phyloP scores from a whole-genome alignment of 1,284 basidiomycete species.

The Apiotrichum sp. region DNA sequence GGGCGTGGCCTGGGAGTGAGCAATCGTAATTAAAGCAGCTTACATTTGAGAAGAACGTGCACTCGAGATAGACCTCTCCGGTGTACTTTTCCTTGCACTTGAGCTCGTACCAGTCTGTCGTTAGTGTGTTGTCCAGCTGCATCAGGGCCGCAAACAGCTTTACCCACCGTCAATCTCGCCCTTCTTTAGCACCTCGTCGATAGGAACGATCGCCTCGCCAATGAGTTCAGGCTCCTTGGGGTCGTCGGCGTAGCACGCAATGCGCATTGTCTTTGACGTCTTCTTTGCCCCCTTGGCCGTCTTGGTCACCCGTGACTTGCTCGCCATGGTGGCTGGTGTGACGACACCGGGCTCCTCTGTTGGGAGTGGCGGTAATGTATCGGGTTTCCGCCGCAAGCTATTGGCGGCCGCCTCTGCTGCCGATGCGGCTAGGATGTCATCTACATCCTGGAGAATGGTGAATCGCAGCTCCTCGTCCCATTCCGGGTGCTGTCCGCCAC shows the following conservation, averaged over 20 bases:
- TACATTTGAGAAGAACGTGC: slow-evolving; percentile 94
- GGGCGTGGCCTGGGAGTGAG: slow-evolving; percentile 27
- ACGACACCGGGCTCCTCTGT: slow-evolving; percentile 26
- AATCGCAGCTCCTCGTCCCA: slow-evolving; percentile 99
- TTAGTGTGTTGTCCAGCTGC: background rate
- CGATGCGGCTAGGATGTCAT: slow-evolving; percentile 57
- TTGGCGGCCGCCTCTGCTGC: slow-evolving; percentile 47
- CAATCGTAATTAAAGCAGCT: slow-evolving; percentile 41
- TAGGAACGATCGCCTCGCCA: slow-evolving; percentile 79
- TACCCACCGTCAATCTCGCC: slow-evolving; percentile 86
- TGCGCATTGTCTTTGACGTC: slow-evolving; percentile 60
- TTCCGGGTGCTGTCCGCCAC: slow-evolving; percentile 94
- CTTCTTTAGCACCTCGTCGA: slow-evolving; percentile 83
- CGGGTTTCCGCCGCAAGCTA: slow-evolving; percentile 36
- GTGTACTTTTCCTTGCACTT: slow-evolving; percentile 84
- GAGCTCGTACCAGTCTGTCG: slow-evolving; percentile 85
- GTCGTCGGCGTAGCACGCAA: slow-evolving; percentile 93
- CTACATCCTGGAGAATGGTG: slow-evolving; percentile 72
- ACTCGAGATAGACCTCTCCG: slow-evolving; percentile 86
- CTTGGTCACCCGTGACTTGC: slow-evolving; percentile 21
- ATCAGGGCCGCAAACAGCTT: too few relatives aligned
- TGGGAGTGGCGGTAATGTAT: slow-evolving; percentile 9
- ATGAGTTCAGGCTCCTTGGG: slow-evolving; percentile 91
- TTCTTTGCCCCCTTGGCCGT: slow-evolving; percentile 18
- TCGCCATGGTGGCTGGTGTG: slow-evolving; percentile 48